A percentile compares a stretch with the other conserved stretches of the same genome.
These are phyloP conservation scores for Trichoderma parareesei DNA, from an alignment of 495 filamentous ascomycete genomes.

Conservation along the genomic window DNA sequence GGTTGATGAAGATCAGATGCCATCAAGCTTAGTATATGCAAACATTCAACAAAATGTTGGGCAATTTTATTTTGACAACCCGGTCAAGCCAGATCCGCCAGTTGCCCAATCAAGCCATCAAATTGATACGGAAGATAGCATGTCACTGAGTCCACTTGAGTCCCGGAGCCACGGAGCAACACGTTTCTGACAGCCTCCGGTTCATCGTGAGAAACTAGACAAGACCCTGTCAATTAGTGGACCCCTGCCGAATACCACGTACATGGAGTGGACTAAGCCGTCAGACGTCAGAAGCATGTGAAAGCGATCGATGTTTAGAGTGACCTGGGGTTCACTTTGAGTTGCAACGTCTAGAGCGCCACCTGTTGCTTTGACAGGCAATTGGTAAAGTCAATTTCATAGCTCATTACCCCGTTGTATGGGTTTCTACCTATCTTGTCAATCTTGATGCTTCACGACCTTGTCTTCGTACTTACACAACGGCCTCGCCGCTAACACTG, in stretches of 20 bases:
- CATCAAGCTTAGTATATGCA: background rate
- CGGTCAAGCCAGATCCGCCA: background rate
- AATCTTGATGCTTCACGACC: too few species aligned
- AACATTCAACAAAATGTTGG: background rate
- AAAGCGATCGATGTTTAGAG: background rate
- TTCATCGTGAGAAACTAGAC: background rate
- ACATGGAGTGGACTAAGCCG: background rate
- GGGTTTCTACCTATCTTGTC: background rate
- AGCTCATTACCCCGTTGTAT: background rate
- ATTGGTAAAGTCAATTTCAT: background rate
- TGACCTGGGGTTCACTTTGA: background rate
- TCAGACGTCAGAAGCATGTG: background rate
- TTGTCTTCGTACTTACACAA: too few species aligned
- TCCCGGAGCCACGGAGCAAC: background rate
- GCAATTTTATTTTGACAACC: background rate
- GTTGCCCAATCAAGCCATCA: background rate
- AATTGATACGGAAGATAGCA: background rate
- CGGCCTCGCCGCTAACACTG: background rate
- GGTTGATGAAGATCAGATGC: background rate
- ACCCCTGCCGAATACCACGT: background rate
- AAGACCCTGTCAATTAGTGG: slow-evolving; percentile 2
- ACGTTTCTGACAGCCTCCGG: too few species aligned
- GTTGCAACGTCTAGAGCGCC: background rate
- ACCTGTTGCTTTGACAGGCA: background rate
- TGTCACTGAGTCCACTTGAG: background rate